Base-by-base conservation (phyloP, 148 eudicot species). In the Rhododendron kiyosumense region DNA sequence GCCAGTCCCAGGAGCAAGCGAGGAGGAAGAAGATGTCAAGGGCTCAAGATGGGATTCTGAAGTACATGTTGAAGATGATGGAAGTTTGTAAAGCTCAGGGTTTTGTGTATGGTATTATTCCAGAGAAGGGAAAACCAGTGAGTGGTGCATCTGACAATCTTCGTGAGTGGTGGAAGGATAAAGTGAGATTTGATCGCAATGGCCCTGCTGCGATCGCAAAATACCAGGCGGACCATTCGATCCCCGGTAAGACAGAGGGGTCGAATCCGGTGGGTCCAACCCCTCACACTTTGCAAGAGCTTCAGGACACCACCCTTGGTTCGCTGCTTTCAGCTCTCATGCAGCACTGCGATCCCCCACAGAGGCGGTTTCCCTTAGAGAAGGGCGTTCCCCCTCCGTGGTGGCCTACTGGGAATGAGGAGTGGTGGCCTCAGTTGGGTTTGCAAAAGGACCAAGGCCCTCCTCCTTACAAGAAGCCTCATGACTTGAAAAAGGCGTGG, bases 111-210 rank as follows among this genome's bases (percentile, higher is more conserved):
- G 94, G 96, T 48, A 94, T 94, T 69, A 91, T 94, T 59, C 96
- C 94, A 0, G 96, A 94, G 87, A 94, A 91, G 79, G 96, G 96
- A 4, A 94, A 94, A 67, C 96, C 96, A 2, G 96, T 94, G 67
- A 91, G 90, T 32, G 96, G 96, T 15, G 91, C 96, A 24, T 94
- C 96, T 1, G 96, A 94, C 79, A 94, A 92, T 87, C 91, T 93
- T 20, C 88, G 96, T 2, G 96, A 92, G 88, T 92, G 96, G 96
- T 94, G 96, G 96, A 94, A 94, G 88, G 96, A 92, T 12, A 92
- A 91, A 75, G 96, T 94, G 3, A 78, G 93, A 77, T 94, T 94
- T 82, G 94, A 94, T 80, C 86, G 92, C 4, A 94, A 94, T 30
- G 96, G 93, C 26, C 96, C 96, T 7, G 93, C 92, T n/a, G 96